phyloP scores from a whole-genome alignment of 768 basidiomycete genomes.

The Gyrodon lividus region DNA sequence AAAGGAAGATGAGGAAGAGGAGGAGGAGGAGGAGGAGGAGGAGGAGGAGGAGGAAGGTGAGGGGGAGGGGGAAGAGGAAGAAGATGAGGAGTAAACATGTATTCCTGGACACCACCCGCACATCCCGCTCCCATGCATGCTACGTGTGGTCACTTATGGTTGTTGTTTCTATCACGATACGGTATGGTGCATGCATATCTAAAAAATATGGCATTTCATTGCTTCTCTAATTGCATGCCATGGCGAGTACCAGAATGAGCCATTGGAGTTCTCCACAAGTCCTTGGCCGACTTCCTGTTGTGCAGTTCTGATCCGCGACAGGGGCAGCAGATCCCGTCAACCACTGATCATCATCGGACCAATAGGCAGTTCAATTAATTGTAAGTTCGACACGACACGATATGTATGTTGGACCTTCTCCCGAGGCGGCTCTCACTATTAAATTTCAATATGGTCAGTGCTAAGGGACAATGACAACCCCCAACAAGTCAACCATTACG shows the following conservation, averaged over 20 bases:
- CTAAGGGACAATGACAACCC: too few species aligned
- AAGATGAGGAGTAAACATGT: constrained; percentile 39
- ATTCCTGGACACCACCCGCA: constrained; percentile 13
- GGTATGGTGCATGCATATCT: constrained; percentile 41
- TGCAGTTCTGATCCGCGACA: constrained; percentile 13
- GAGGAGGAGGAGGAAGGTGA: constrained; percentile 72
- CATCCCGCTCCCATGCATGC: constrained; percentile 21
- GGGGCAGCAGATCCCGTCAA: too few species aligned
- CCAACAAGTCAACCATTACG: too few species aligned
- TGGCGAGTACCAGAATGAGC: neutral
- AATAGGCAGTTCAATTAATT: too few species aligned
- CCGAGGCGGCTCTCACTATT: too few species aligned
- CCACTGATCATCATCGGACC: too few species aligned
- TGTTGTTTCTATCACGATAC: constrained; percentile 30
- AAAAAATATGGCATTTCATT: constrained; percentile 31
- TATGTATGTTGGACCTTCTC: too few species aligned
- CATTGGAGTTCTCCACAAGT: neutral
- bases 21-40: constrained; percentile 70
- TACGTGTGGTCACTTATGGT: constrained; percentile 20
- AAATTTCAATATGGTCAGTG: too few species aligned
- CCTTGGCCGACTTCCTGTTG: neutral
- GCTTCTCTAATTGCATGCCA: constrained; percentile 2
- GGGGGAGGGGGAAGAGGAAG: constrained; percentile 63
- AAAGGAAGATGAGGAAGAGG: constrained; percentile 73
- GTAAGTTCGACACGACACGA: too few species aligned